Conservation (phyloP, 805 yeast species). For the Candida endomychidarum region DNA sequence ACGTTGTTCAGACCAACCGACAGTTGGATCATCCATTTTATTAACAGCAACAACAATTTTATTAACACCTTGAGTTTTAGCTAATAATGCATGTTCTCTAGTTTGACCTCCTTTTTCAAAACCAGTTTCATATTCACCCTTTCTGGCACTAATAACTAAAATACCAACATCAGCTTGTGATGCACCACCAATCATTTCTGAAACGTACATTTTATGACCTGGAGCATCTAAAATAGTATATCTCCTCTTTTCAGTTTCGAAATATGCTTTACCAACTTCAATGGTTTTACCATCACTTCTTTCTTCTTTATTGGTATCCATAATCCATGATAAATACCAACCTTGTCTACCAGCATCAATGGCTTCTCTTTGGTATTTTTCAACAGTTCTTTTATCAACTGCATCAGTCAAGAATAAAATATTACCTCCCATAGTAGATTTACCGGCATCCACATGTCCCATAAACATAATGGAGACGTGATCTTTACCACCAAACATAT, state of each 20-base stretch:
- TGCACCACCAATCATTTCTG: slow-evolving; percentile 99
- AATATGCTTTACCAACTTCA: slow-evolving; percentile 96
- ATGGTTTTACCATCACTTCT: slow-evolving; percentile 98
- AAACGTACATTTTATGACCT: slow-evolving; percentile 98
- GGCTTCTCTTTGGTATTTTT: slow-evolving; percentile 97
- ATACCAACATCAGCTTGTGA: slow-evolving; percentile 99
- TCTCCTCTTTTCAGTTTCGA: slow-evolving; percentile 97
- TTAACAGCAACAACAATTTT: slow-evolving; percentile 89
- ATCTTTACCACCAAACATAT: slow-evolving; percentile 96
- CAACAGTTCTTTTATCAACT: slow-evolving; percentile 97
- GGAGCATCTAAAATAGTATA: slow-evolving; percentile 99
- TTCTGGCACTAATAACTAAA: slow-evolving; percentile 95
- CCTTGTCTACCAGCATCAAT: slow-evolving; percentile 99
- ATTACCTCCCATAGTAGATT: slow-evolving; percentile 99
- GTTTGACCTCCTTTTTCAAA: slow-evolving; percentile 99
- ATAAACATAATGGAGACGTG: slow-evolving; percentile 95
- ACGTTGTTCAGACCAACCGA: slow-evolving; percentile 92
- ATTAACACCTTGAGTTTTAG: slow-evolving; percentile 98
- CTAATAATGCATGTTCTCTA: slow-evolving; percentile 94
- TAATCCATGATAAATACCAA: slow-evolving; percentile 99
- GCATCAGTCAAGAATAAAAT: slow-evolving; percentile 90
- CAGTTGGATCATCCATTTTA: slow-evolving; percentile 99
- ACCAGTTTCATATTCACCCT: slow-evolving; percentile 99
- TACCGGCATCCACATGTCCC: slow-evolving; percentile 99
- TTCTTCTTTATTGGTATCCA: slow-evolving; percentile 99